phyloP scores from a whole-genome alignment of 169 alveolate genomes.

The Babesia caballi region DNA sequence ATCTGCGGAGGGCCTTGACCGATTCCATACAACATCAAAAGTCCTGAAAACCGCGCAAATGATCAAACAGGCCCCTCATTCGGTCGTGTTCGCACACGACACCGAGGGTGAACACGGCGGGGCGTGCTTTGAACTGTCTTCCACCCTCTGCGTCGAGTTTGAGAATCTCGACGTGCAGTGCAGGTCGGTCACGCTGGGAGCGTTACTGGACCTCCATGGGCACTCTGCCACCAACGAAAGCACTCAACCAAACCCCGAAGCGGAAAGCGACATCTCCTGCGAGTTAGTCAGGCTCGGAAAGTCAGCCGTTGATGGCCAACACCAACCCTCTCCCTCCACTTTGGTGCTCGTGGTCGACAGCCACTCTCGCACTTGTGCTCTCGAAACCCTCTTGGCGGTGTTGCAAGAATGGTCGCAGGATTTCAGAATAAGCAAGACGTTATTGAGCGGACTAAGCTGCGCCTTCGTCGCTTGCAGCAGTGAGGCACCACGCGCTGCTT shows the following conservation, averaged over 20 bases:
- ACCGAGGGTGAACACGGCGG: not conserved
- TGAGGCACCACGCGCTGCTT: not conserved
- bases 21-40: not conserved
- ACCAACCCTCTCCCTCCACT: not conserved
- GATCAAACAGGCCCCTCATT: not conserved
- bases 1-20: not conserved
- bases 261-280: not conserved
- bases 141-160: conserved; percentile 5
- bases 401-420: conserved; percentile 45
- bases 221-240: not conserved
- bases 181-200: not conserved
- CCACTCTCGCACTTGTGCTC: not conserved
- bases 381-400: conserved; percentile 2
- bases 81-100: not conserved
- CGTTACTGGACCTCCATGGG: not conserved
- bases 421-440: conserved; percentile 31
- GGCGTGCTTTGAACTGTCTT: not conserved
- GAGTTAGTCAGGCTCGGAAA: not conserved
- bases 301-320: not conserved
- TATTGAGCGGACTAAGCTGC: not conserved
- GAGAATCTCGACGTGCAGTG: conserved; percentile 18
- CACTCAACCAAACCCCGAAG: not conserved
- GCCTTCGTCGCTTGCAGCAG: conserved; percentile 7
- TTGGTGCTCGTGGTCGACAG: conserved; percentile 35
- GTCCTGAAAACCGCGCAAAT: not conserved